Evolutionary conservation across 768 basidiomycete genomes (phyloP).

Genomic region (Heimioporus sp.): DNA sequence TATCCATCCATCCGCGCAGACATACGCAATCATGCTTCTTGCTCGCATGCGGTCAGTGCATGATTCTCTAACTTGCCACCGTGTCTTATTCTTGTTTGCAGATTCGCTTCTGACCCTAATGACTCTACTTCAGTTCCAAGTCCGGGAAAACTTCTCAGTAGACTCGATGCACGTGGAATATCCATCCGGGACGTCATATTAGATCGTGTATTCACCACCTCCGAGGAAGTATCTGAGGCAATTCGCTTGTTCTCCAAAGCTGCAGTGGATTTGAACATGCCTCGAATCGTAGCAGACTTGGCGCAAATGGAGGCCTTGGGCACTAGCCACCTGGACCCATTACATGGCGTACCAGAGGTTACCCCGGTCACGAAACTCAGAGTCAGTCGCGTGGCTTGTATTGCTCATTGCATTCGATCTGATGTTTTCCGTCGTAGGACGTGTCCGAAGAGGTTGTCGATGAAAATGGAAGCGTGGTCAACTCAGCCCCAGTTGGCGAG

Average conservation of each 20-base stretch:
- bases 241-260: conserved; percentile 57
- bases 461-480: conserved; percentile 17
- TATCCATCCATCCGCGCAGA: conserved; percentile 49
- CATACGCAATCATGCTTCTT: conserved; percentile 70
- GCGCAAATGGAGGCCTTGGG: conserved; percentile 52
- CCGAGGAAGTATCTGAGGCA: conserved; percentile 53
- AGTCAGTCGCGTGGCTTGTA: conserved; percentile 24
- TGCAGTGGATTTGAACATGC: conserved; percentile 54
- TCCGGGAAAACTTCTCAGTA: conserved; percentile 38
- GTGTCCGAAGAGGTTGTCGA: conserved; percentile 18
- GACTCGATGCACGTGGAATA: conserved; percentile 49
- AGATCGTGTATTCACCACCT: conserved; percentile 52
- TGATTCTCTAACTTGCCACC: background rate
- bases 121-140: conserved; percentile 12
- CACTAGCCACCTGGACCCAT: conserved; percentile 36
- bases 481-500: conserved; percentile 28
- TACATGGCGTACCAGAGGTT: conserved; percentile 57
- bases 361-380: conserved; percentile 54
- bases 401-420: background rate
- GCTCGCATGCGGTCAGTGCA: conserved; percentile 50
- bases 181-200: conserved; percentile 51
- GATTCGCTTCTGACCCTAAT: conserved; percentile 37
- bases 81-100: conserved; percentile 23
- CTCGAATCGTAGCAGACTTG: conserved; percentile 52
- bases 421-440: conserved; percentile 7